phyloP scores from a whole-genome alignment of 2,329 filamentous ascomycete genomes.

The Albophoma yamanashiensis region DNA sequence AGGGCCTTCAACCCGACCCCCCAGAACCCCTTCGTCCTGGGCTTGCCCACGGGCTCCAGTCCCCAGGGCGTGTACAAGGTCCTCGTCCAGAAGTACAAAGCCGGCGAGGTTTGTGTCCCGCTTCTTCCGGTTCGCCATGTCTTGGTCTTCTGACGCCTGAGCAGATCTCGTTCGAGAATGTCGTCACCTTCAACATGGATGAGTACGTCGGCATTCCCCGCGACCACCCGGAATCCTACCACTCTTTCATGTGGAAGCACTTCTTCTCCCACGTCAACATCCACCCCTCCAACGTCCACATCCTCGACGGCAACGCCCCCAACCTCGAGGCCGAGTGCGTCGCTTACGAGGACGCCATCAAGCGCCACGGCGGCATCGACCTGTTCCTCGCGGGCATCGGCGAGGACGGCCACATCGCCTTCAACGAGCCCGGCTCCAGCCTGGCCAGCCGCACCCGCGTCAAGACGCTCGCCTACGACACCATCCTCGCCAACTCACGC shows the following conservation, averaged over 20 bases:
- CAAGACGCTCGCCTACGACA: slow-evolving; percentile 81
- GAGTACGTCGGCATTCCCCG: slow-evolving; percentile 78
- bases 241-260: slow-evolving; percentile 88
- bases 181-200: slow-evolving; percentile 91
- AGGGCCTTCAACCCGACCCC: slow-evolving; percentile 64
- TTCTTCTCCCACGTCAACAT: slow-evolving; percentile 84
- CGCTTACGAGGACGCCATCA: slow-evolving; percentile 70
- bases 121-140: slow-evolving; percentile 6
- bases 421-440: slow-evolving; percentile 81
- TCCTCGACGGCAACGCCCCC: slow-evolving; percentile 69
- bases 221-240: slow-evolving; percentile 77
- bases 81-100: slow-evolving; percentile 61
- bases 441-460: slow-evolving; percentile 69
- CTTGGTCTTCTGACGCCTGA: not conserved
- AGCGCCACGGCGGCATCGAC: slow-evolving; percentile 66
- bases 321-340: slow-evolving; percentile 69
- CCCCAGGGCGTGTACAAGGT: slow-evolving; percentile 69
- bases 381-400: slow-evolving; percentile 79
- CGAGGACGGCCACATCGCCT: slow-evolving; percentile 79
- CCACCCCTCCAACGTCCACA: slow-evolving; percentile 71
- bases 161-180: slow-evolving; percentile 74
- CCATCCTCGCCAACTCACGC: slow-evolving; percentile 72
- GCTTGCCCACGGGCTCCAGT: slow-evolving; percentile 73
- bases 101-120: slow-evolving; percentile 37
- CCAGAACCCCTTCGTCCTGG: slow-evolving; percentile 68